These are phyloP conservation scores for Harrya chromipes DNA, from an alignment of 768 basidiomycete species.

Conservation along the genomic window DNA sequence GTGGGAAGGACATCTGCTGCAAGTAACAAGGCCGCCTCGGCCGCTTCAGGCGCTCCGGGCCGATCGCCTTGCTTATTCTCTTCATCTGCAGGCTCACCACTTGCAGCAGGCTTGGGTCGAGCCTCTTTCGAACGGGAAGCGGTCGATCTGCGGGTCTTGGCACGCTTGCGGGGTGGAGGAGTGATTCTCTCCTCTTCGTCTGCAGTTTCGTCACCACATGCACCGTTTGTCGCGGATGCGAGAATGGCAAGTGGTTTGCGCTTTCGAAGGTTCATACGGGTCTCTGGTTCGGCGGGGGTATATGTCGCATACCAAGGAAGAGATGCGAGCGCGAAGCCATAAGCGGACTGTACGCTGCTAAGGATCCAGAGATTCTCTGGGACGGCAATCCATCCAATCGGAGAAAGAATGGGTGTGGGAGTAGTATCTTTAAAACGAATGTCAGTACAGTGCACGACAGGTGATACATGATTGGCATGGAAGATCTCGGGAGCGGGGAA, in stretches of 20 bases:
- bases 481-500: not conserved
- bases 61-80: constrained; percentile 3
- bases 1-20: constrained; percentile 11
- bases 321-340: constrained; percentile 21
- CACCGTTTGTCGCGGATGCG: constrained; percentile 21
- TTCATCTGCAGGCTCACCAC: constrained; percentile 6
- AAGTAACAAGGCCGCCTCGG: constrained; percentile 14
- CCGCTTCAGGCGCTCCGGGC: not conserved
- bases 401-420: constrained; percentile 33
- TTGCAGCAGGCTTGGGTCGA: constrained; percentile 3
- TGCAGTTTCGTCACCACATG: constrained; percentile 34
- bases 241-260: constrained; percentile 27
- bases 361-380: constrained; percentile 36
- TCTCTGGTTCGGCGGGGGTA: constrained; percentile 29
- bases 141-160: constrained; percentile 25
- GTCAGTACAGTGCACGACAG: constrained; percentile 6
- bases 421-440: constrained; percentile 20
- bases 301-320: constrained; percentile 31
- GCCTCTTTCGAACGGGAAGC: constrained; percentile 7
- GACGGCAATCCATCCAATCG: constrained; percentile 34
- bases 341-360: constrained; percentile 30
- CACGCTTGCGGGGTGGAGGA: constrained; percentile 32
- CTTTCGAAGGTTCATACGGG: constrained; percentile 33
- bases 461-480: constrained; percentile 1
- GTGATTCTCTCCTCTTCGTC: constrained; percentile 30